A percentile compares a stretch with the other conserved stretches of the same genome.
These are phyloP conservation scores for Rhizopogon vinicolor DNA, from an alignment of 768 basidiomycete genomes.

Conservation along the genomic window DNA sequence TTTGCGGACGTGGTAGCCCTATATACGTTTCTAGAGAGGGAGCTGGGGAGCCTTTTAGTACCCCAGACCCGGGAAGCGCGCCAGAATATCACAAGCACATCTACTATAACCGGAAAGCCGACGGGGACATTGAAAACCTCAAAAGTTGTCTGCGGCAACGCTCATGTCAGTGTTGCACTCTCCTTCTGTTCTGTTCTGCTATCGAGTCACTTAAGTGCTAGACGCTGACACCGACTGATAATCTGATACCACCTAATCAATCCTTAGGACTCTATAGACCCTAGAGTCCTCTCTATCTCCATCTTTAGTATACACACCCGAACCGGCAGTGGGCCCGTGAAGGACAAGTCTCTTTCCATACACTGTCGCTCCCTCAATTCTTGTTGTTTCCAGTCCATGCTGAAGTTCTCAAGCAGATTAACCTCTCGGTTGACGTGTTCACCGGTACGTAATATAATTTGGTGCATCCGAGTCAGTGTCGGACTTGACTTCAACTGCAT, in stretches of 20 bases:
- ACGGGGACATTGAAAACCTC: background rate
- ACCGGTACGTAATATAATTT: slow-evolving; percentile 8
- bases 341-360: slow-evolving; percentile 2
- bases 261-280: background rate
- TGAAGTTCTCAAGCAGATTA: slow-evolving; percentile 13
- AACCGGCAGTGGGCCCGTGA: slow-evolving; percentile 4
- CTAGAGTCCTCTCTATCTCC: slow-evolving; percentile 14
- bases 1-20: background rate
- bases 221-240: background rate
- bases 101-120: slow-evolving; percentile 6
- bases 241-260: background rate
- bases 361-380: slow-evolving; percentile 1
- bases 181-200: background rate
- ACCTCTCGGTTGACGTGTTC: slow-evolving; percentile 11
- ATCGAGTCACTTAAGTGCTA: background rate
- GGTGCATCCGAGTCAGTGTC: background rate
- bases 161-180: background rate
- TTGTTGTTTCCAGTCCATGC: slow-evolving; percentile 9
- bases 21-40: background rate
- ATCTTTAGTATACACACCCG: slow-evolving; percentile 5
- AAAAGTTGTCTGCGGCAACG: slow-evolving; percentile 1
- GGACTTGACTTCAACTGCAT: background rate
- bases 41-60: background rate
- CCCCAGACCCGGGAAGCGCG: background rate
- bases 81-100: slow-evolving; percentile 1